Evolutionary conservation across 75 land plant genomes (phyloP).

Genomic region (Larix kaempferi): DNA sequence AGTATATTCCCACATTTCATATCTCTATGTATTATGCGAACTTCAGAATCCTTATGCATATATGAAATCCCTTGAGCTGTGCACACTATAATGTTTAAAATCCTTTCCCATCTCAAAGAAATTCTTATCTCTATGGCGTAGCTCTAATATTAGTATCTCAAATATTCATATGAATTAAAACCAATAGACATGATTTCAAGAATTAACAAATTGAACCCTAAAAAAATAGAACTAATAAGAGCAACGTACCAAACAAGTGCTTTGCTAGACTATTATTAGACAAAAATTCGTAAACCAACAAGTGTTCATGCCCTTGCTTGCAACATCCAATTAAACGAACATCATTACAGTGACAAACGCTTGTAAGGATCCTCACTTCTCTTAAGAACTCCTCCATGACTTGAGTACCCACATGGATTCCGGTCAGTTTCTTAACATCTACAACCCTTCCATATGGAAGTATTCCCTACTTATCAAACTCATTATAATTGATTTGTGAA

Average conservation of each 20-base stretch:
- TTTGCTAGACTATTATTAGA: constrained; percentile 9
- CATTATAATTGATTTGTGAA: background rate
- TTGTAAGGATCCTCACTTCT: constrained; percentile 16
- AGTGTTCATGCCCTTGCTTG: constrained; percentile 4
- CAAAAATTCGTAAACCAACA: constrained; percentile 22
- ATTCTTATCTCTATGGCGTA: background rate
- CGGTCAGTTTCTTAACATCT: constrained; percentile 14
- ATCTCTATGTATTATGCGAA: constrained; percentile 56
- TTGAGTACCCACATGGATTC: background rate
- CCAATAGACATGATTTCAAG: background rate
- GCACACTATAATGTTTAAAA: background rate
- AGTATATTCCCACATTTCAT: constrained; percentile 62
- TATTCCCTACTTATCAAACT: background rate
- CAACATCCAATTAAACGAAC: constrained; percentile 20
- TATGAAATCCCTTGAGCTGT: constrained; percentile 12
- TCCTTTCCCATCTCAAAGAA: background rate
- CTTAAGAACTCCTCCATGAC: constrained; percentile 11
- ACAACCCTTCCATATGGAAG: constrained; percentile 3
- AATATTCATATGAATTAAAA: too few relatives aligned
- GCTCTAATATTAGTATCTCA: background rate
- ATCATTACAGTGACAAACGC: constrained; percentile 18
- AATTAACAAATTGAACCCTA: background rate
- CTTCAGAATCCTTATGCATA: constrained; percentile 36
- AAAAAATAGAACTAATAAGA: too few relatives aligned
- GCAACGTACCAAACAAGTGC: background rate